Base-by-base conservation (phyloP, 2,329 filamentous ascomycete species). In the Paecilomyces dactylethromorphus region DNA sequence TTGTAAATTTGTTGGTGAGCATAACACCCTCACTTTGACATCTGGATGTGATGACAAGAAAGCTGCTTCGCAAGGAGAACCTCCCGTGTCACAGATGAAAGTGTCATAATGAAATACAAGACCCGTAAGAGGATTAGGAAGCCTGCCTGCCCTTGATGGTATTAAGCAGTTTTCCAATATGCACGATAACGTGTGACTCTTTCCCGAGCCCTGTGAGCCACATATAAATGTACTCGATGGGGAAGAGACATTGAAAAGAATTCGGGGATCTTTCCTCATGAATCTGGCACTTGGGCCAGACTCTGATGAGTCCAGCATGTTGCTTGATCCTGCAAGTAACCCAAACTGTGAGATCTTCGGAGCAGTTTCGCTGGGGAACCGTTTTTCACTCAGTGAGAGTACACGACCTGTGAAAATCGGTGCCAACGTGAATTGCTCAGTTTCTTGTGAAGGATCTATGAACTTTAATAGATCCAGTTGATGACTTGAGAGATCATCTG, bases 61-160 rank as follows among this genome's bases (percentile, higher is more conserved):
- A 0, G 85, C 84, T 0, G 82, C 85, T 66, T 89, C 86, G 58
- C 85, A 87, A 0, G 84, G 79, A 0, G 74, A 75, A 12, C 81
- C 81, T 1, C 76, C 71, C 0, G 68, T 65, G 51, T 82, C 78
- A 0, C 78, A 82, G 11, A 78, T 76, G 60, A 83, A 84, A 0
- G 78, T 79, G 62, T 87, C 84, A 59, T 86, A 89, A 61, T 89
- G 85, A 54, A 89, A 88, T 0, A 89, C 81, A 0, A 89, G 71
- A 0, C 83, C 85, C 0, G 84, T 83, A 0, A 88, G 71, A 3
- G 32, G 32, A 6, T 35, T 35, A 10, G 4, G 15, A 12, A 35
- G 15, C 8, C 3, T 35, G 3, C 80, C 82, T 0, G 81, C 73
- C 0, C 69, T 64, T 0, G 76, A 81, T 0, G 69, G 64, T 0